phyloP scores from a whole-genome alignment of 2,329 filamentous ascomycete genomes.

The Myriosclerotinia curreyana region DNA sequence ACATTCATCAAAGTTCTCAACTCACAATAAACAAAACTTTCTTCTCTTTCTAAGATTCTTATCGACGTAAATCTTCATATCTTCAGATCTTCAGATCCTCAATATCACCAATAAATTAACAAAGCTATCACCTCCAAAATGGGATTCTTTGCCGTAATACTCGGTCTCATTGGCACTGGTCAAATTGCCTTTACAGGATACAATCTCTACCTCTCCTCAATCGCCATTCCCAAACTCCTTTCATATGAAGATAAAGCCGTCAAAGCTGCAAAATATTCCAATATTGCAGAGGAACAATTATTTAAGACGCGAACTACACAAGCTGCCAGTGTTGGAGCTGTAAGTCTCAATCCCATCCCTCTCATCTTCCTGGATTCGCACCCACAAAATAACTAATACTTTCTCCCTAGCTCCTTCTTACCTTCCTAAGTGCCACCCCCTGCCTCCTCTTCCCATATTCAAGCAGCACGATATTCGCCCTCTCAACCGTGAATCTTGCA shows the following conservation, averaged over 20 bases:
- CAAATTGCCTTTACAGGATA: conserved; percentile 45
- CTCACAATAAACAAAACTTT: not conserved
- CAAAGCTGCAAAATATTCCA: conserved; percentile 46
- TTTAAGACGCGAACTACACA: conserved; percentile 47
- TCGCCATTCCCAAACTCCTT: conserved; percentile 45
- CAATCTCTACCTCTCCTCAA: conserved; percentile 44
- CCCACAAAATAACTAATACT: not conserved
- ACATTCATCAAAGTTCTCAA: not conserved
- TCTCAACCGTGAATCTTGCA: not conserved
- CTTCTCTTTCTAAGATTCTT: not conserved
- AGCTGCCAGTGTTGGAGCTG: conserved; percentile 26
- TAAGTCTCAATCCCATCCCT: not conserved
- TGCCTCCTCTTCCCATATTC: not conserved
- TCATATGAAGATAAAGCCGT: conserved; percentile 47
- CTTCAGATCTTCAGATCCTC: not conserved
- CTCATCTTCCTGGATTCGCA: not conserved
- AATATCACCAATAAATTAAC: not conserved
- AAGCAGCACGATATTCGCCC: not conserved
- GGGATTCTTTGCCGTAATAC: conserved; percentile 1
- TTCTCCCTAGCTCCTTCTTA: not conserved
- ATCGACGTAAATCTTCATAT: not conserved
- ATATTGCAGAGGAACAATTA: conserved; percentile 44
- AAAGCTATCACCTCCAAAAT: not conserved
- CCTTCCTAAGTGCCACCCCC: not conserved
- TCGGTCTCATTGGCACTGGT: conserved; percentile 14